These are phyloP conservation scores for Albifimbria verrucaria DNA, from an alignment of 2,329 filamentous ascomycete genomes.

Conservation along the genomic window DNA sequence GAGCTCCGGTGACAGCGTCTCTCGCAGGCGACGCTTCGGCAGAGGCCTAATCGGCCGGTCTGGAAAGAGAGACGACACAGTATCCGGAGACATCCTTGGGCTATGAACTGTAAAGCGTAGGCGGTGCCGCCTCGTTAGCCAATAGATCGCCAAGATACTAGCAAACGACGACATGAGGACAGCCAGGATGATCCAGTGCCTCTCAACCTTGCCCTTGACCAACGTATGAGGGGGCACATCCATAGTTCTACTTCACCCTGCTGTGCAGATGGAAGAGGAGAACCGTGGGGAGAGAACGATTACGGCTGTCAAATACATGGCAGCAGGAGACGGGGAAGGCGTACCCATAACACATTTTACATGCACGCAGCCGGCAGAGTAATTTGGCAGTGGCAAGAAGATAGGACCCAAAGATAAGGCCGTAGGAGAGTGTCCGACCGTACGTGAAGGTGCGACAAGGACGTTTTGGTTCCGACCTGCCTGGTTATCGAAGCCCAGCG, in stretches of 20 bases:
- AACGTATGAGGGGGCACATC: conserved; percentile 1
- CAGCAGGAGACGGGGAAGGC: conserved; percentile 25
- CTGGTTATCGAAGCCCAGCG: too few species aligned
- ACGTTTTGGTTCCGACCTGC: too few species aligned
- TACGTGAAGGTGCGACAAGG: too few species aligned
- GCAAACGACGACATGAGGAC: conserved; percentile 11
- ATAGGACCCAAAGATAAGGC: conserved; percentile 8
- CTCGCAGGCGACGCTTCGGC: conserved; percentile 83
- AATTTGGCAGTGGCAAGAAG: conserved; percentile 18
- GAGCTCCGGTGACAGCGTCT: conserved; percentile 80
- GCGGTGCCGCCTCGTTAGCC: conserved; percentile 23
- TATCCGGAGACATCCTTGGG: conserved; percentile 66
- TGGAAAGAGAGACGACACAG: conserved; percentile 75
- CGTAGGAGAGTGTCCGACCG: not conserved
- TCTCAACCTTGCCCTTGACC: not conserved
- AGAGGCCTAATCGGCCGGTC: conserved; percentile 91
- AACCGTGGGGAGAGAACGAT: conserved; percentile 3
- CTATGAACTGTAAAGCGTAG: conserved; percentile 35
- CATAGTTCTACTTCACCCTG: conserved; percentile 5
- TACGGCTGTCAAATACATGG: conserved; percentile 17
- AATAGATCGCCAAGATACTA: conserved; percentile 14
- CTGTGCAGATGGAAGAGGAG: not conserved
- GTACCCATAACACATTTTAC: conserved; percentile 41
- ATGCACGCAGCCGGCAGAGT: conserved; percentile 8
- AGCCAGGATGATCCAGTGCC: not conserved